Evolutionary conservation across 495 filamentous ascomycete genomes (phyloP), one percentile per base, ranked within the genome.

Genomic region (Talaromyces nanjingensis): DNA sequence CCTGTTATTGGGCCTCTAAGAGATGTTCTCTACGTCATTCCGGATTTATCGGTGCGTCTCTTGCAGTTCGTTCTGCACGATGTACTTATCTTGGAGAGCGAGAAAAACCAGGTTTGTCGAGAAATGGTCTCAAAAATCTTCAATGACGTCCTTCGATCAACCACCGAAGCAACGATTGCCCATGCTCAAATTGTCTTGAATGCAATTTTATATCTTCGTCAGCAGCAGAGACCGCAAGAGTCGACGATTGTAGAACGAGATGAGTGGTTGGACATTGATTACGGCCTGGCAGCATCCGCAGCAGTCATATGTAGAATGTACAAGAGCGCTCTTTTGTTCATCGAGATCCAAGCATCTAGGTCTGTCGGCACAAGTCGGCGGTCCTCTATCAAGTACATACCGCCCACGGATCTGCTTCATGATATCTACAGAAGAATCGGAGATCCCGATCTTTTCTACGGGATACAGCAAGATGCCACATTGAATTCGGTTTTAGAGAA

Each of bases 401-500:
- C 87, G 27, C 84, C 90, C 16, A 77, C 82, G 11, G 84, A 89
- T 8, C 78, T 94, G 18, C 72, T 97, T 6, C 81, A 96, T 64
- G 77, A 84, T 8, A 90, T 98, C 2, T 98, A 91, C 71, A 88
- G 88, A 72, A 90, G 91, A 63, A 88, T 98, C 42, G 93, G 97
- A 73, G 94, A 98, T 71, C 93, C 92, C 14, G 94, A 98, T 71
- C 86, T 93, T 18, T 98, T 93, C 72, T 98, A 98, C 69, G 94
- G 94, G n/a, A 87, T 98, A 22, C 83, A 89, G 56, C 90, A 96
- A 71, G 83, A 82, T 24, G 83, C 91, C 11, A 90, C 85, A 55
- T 76, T 98, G 47, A 78, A 81, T 16, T 89, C 88, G 0, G 87
- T 97, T 7, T 81, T 96, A 66, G 85, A 89, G 27, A 86, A 87